Evolutionary conservation across 768 basidiomycete genomes (phyloP).

Genomic region (Phylloporus scabripes): DNA sequence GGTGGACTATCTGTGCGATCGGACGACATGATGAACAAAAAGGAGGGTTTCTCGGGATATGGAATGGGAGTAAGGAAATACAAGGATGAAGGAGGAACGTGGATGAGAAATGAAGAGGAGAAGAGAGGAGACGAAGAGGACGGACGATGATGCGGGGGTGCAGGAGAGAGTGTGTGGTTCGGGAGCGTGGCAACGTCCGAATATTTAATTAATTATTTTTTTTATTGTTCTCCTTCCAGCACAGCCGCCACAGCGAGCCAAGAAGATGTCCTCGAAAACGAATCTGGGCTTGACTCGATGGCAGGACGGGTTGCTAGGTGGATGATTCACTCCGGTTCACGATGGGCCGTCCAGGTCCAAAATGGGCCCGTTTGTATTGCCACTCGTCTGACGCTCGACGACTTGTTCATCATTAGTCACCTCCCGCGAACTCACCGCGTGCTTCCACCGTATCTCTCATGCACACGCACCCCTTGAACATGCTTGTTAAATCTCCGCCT

Average conservation of each 20-base stretch:
- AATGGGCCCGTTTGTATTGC: too few relatives aligned
- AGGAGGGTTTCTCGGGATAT: constrained; percentile 11
- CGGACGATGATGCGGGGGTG: constrained; percentile 20
- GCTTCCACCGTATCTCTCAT: background rate
- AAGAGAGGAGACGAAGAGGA: constrained; percentile 29
- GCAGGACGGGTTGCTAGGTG: background rate
- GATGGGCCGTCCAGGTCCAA: too few relatives aligned
- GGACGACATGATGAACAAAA: constrained; percentile 33
- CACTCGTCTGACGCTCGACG: too few relatives aligned
- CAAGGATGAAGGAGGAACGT: constrained; percentile 9
- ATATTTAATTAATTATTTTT: constrained; percentile 23
- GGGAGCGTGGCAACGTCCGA: constrained; percentile 26
- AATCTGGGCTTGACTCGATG: too few relatives aligned
- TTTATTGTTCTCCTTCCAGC: background rate
- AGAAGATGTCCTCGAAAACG: background rate
- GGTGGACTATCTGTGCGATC: constrained; percentile 39
- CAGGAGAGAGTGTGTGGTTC: constrained; percentile 20
- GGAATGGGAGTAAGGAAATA: constrained; percentile 18
- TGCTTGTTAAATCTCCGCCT: background rate
- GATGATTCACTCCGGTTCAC: background rate
- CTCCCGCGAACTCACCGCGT: background rate
- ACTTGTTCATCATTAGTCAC: background rate
- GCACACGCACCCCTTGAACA: background rate
- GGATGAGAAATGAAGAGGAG: constrained; percentile 25
- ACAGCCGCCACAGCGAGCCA: too few relatives aligned